Base-by-base conservation (phyloP, 805 yeast species). In the Cyberlindnera maclurae region DNA sequence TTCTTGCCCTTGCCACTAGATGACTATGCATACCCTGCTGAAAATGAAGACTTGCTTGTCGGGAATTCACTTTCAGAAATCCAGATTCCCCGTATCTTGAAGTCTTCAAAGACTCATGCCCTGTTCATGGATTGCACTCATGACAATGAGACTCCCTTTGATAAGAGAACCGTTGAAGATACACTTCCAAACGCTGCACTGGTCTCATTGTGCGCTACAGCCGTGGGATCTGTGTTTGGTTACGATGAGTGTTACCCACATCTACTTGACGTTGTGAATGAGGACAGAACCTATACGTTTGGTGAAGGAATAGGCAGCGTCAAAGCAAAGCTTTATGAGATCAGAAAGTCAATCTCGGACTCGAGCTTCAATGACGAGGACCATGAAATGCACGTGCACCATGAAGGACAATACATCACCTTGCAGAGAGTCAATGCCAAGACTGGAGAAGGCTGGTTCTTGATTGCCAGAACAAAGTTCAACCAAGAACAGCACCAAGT, bases 51-150 rank as follows among this genome's bases (percentile, higher is more conserved):
- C 3, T 34, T 44, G 16, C 46, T 47, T 26, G 41, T 50, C 27
- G 46, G 37, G 15, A 38, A 47, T 12, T 43, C 69, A 26, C 67
- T 64, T 17, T 75, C 88, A 5, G 88, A 82, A 55, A 63, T 82
- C 44, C 77, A 77, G 43, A 70, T 84, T 35, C 90, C 94, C 2
- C 71, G 70, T 47, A 67, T 75, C 9, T 67, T 90, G 34, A 68
- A 78, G 2, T 69, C 81, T 4, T 74, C 79, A 32, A 77, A 80
- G n/a, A 94, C 95, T 4, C 97, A 88, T 62, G 96, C 97, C 0
- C 67, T 93, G 50, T 82, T 90, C 51, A 90, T 93, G 97, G 97
- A 93, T 56, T 90, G 97, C 54, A 89, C 97, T 2, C 98, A 90
- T 59, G 98, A 90, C 59, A 90, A 90, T 55, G 93, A 88, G 62